These are phyloP conservation scores for Leonotis leonurus DNA, from an alignment of 257 asterid genomes.

Conservation along the genomic window DNA sequence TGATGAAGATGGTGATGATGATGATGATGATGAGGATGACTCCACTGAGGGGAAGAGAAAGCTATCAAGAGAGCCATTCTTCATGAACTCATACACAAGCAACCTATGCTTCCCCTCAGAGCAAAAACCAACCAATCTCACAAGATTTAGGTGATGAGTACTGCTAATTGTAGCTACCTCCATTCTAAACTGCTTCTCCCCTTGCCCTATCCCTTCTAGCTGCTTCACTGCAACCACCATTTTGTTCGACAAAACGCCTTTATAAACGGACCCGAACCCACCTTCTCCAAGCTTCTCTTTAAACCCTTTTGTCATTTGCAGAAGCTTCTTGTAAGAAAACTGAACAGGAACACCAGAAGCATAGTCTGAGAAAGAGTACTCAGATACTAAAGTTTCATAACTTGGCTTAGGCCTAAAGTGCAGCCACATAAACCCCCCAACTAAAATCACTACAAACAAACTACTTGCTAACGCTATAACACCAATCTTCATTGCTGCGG, in stretches of 20 bases:
- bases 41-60: conserved; percentile 17
- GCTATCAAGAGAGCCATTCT: conserved; percentile 39
- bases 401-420: conserved; percentile 29
- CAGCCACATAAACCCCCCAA: conserved; percentile 36
- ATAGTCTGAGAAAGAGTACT: conserved; percentile 56
- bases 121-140: conserved; percentile 44
- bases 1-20: neutral
- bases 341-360: conserved; percentile 75
- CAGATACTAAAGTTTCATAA: conserved; percentile 40
- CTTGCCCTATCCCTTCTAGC: conserved; percentile 34
- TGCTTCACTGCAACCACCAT: conserved; percentile 38
- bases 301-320: conserved; percentile 23
- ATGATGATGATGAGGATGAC: neutral
- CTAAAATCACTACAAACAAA: conserved; percentile 30
- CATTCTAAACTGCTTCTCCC: conserved; percentile 46
- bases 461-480: conserved; percentile 31
- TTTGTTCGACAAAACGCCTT: conserved; percentile 27
- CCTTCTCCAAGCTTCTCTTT: conserved; percentile 34
- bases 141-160: conserved; percentile 46
- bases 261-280: conserved; percentile 35
- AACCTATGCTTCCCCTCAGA: conserved; percentile 33
- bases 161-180: conserved; percentile 43
- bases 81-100: conserved; percentile 46
- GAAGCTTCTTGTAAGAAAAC: conserved; percentile 35
- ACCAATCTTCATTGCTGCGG: conserved; percentile 31